phyloP scores from a whole-genome alignment of 129 eudicot species.

The Heracleum sosnowskyi region DNA sequence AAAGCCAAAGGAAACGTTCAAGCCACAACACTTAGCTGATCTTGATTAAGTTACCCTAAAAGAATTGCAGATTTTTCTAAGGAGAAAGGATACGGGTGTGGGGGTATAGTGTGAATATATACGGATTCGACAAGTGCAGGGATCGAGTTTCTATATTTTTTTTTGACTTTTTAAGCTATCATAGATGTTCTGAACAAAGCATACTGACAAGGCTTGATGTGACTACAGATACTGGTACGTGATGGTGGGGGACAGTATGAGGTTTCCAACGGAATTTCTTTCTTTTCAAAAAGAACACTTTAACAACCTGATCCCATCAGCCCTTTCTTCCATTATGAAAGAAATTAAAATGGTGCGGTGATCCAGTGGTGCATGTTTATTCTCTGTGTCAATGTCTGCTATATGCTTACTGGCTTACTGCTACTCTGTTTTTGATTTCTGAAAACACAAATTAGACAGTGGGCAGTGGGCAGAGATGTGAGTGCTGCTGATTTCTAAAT shows the following conservation, averaged over 20 bases:
- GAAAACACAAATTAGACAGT: not conserved
- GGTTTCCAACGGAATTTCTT: not conserved
- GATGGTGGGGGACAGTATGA: not conserved
- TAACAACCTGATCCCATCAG: not conserved
- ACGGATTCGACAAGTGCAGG: too few relatives aligned
- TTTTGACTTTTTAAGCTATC: too few relatives aligned
- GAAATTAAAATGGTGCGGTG: not conserved
- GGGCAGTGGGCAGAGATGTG: too few relatives aligned
- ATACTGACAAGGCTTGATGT: not conserved
- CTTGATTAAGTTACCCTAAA: too few relatives aligned
- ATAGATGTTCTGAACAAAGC: not conserved
- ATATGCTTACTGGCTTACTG: not conserved
- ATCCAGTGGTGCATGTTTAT: not conserved
- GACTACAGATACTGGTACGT: not conserved
- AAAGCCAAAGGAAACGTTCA: too few relatives aligned
- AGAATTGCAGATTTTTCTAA: too few relatives aligned
- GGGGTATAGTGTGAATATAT: too few relatives aligned
- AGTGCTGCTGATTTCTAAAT: too few relatives aligned
- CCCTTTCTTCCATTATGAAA: not conserved
- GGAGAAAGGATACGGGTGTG: too few relatives aligned
- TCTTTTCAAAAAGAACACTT: not conserved
- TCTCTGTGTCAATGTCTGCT: not conserved
- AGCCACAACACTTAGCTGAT: too few relatives aligned
- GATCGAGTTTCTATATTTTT: too few relatives aligned
- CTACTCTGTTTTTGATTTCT: not conserved